Evolutionary conservation across 805 yeast genomes (phyloP).

Genomic region (Saccharomycopsis synnaedendra): DNA sequence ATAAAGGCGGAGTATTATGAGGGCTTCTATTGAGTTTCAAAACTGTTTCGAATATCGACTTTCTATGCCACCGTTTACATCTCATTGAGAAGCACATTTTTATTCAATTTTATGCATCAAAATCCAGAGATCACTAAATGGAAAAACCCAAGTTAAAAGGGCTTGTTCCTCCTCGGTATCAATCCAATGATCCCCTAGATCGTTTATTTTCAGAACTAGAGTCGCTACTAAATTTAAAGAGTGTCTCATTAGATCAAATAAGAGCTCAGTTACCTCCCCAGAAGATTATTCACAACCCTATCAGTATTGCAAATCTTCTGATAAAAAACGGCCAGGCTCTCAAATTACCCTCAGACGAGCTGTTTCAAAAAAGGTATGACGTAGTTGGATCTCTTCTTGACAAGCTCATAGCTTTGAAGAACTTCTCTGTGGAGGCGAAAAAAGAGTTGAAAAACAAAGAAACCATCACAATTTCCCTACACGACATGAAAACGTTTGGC

Average conservation of each 20-base stretch:
- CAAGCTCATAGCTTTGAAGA: slow-evolving; percentile 29
- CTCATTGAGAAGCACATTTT: too few species aligned
- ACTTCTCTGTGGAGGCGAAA: slow-evolving; percentile 22
- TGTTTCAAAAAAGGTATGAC: slow-evolving; percentile 8
- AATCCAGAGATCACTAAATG: too few species aligned
- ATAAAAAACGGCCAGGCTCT: neutral
- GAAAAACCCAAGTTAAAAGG: slow-evolving; percentile 7
- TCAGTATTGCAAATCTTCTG: neutral
- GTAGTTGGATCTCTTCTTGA: slow-evolving; percentile 28
- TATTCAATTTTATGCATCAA: too few species aligned
- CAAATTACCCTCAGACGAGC: neutral
- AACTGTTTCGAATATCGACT: too few species aligned
- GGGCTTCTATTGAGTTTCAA: too few species aligned
- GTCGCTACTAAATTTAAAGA: slow-evolving; percentile 8
- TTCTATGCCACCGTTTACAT: too few species aligned
- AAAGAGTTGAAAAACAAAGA: slow-evolving; percentile 21
- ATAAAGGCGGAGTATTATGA: too few species aligned
- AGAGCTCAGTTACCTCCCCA: slow-evolving; percentile 4
- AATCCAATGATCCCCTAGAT: slow-evolving; percentile 24
- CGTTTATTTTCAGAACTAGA: slow-evolving; percentile 22
- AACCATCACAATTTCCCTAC: slow-evolving; percentile 59
- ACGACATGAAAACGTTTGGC: slow-evolving; percentile 72
- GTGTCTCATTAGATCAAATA: slow-evolving; percentile 8
- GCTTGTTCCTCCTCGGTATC: slow-evolving; percentile 18
- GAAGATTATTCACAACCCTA: neutral